Conservation (phyloP, 2,329 filamentous ascomycete species). For the Boeremia exigua region DNA sequence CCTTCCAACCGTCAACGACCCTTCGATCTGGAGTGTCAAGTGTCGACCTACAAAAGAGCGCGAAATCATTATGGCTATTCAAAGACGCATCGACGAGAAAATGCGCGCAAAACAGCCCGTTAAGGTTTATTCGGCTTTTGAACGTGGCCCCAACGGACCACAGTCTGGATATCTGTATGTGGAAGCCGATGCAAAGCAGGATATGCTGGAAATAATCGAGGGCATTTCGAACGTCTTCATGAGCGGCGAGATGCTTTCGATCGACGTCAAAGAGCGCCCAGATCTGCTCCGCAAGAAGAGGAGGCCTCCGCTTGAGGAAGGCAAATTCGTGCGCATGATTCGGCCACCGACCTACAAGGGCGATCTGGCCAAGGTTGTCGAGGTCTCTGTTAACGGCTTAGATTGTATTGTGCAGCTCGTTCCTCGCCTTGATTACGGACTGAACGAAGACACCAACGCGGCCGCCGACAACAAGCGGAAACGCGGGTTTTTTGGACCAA, state of each 20-base stretch:
- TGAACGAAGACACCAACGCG: slow-evolving; percentile 76
- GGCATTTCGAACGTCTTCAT: slow-evolving; percentile 90
- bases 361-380: slow-evolving; percentile 89
- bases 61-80: slow-evolving; percentile 85
- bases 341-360: slow-evolving; percentile 81
- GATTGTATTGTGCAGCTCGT: slow-evolving; percentile 88
- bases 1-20: slow-evolving; percentile 91
- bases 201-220: slow-evolving; percentile 82
- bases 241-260: slow-evolving; percentile 81
- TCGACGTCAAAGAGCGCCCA: slow-evolving; percentile 97
- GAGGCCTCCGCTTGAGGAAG: slow-evolving; percentile 78
- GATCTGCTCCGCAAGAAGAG: slow-evolving; percentile 91
- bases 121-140: slow-evolving; percentile 88
- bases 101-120: slow-evolving; percentile 78
- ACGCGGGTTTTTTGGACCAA: slow-evolving; percentile 59
- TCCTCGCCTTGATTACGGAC: slow-evolving; percentile 88
- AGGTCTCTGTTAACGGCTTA: slow-evolving; percentile 90
- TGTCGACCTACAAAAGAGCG: slow-evolving; percentile 96
- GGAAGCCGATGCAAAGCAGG: slow-evolving; percentile 84
- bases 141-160: slow-evolving; percentile 72
- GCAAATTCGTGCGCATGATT: slow-evolving; percentile 89
- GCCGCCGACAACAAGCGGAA: slow-evolving; percentile 73
- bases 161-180: slow-evolving; percentile 98
- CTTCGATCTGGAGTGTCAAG: slow-evolving; percentile 91
- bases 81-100: slow-evolving; percentile 86